Conservation (phyloP, 2,329 filamentous ascomycete genomes). For the Ceratocystis eucalypticola region DNA sequence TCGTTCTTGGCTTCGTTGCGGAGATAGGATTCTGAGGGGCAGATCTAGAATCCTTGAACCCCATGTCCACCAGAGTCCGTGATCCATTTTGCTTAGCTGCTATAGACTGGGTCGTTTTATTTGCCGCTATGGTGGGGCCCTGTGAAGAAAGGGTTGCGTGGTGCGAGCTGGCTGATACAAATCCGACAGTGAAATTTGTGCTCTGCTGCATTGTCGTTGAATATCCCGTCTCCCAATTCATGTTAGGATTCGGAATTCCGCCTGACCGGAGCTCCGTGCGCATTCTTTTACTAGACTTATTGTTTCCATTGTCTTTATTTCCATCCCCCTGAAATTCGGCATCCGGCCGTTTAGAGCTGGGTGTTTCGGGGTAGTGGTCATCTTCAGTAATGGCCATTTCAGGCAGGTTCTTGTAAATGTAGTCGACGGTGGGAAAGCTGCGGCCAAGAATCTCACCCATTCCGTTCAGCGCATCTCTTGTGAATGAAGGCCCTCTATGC, state of each 20-base stretch:
- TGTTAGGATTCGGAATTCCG: conserved; percentile 25
- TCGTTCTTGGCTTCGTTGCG: not conserved
- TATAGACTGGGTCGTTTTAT: conserved; percentile 10
- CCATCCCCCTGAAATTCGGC: conserved; percentile 7
- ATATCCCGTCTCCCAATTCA: conserved; percentile 34
- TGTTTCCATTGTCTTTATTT: conserved; percentile 9
- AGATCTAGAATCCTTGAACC: not conserved
- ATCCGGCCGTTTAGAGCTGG: conserved; percentile 29
- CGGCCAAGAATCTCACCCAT: conserved; percentile 60
- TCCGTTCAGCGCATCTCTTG: conserved; percentile 45
- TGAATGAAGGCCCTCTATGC: conserved; percentile 56
- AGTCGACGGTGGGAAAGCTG: conserved; percentile 40
- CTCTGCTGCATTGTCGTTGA: conserved; percentile 49
- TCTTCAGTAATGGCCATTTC: conserved; percentile 49
- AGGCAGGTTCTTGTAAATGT: conserved; percentile 40
- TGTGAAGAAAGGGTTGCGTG: conserved; percentile 29
- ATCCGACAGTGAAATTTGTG: conserved; percentile 48
- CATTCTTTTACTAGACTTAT: conserved; percentile 23
- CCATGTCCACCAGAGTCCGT: not conserved
- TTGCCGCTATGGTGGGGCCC: conserved; percentile 20
- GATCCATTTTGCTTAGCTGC: not conserved
- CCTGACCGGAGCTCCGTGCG: conserved; percentile 20
- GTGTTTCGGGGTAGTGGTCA: conserved; percentile 52
- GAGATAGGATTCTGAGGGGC: not conserved
- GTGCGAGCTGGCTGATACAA: conserved; percentile 44